Percentiles rank a stretch among this genome's conserved stretches.
Evolutionary conservation across 495 filamentous ascomycete species (phyloP).

Genomic region (Chaetomium fimeti): DNA sequence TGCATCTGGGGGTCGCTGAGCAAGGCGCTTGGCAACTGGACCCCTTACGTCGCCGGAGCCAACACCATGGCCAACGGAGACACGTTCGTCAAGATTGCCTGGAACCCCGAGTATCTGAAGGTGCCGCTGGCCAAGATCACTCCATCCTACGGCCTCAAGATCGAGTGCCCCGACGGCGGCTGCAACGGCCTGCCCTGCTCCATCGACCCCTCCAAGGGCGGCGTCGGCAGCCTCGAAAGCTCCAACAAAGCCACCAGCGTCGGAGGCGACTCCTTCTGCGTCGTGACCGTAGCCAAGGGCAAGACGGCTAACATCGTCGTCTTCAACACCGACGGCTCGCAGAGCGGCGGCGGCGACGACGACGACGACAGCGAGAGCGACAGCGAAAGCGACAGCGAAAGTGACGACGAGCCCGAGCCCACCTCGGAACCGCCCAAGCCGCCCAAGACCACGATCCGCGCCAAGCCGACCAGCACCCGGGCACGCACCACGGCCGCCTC

Average conservation of each 20-base stretch:
- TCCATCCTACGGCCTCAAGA: constrained; percentile 67
- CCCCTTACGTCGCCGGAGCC: constrained; percentile 73
- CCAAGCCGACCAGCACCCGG: not conserved
- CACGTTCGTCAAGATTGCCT: constrained; percentile 74
- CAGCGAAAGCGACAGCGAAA: not conserved
- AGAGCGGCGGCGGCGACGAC: not conserved
- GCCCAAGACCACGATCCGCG: constrained; percentile 20
- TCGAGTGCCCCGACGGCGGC: constrained; percentile 63
- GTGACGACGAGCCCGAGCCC: not conserved
- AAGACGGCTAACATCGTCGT: constrained; percentile 67
- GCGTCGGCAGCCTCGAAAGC: constrained; percentile 55
- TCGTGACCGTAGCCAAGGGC: constrained; percentile 72
- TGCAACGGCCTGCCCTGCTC: constrained; percentile 75
- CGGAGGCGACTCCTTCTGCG: constrained; percentile 71
- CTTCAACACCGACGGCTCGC: constrained; percentile 45
- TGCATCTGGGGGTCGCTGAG: constrained; percentile 69
- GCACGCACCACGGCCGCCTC: constrained; percentile 10
- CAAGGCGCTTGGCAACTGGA: constrained; percentile 75
- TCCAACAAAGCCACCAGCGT: constrained; percentile 59
- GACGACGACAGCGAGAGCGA: not conserved
- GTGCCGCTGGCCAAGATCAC: constrained; percentile 54
- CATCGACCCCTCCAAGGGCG: constrained; percentile 64
- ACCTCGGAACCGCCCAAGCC: constrained; percentile 18
- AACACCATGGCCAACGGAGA: constrained; percentile 64
- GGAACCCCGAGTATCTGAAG: constrained; percentile 74